Conservation (phyloP, 345 rosid species). For the Eucalyptus marginata region DNA sequence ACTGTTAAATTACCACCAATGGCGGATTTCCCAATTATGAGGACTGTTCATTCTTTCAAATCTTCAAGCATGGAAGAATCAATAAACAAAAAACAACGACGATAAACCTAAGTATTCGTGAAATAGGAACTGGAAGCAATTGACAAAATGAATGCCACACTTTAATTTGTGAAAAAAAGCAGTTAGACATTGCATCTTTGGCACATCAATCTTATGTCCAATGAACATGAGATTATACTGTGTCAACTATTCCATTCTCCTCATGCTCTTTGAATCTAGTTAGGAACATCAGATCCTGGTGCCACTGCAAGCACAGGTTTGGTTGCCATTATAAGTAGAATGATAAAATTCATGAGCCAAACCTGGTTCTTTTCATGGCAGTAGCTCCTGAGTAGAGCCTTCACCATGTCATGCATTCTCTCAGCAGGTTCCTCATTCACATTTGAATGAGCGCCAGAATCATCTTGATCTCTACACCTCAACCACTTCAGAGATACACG, state of each 20-base stretch:
- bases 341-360: background rate
- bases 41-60: background rate
- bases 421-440: slow-evolving; percentile 27
- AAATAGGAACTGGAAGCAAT: background rate
- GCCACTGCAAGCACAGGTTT: background rate
- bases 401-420: slow-evolving; percentile 18
- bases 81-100: background rate
- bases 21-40: background rate
- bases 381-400: slow-evolving; percentile 15
- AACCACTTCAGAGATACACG: slow-evolving; percentile 12
- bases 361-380: slow-evolving; percentile 23
- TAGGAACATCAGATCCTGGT: background rate
- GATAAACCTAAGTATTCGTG: background rate
- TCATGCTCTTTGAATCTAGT: background rate
- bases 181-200: background rate
- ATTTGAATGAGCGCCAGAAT: slow-evolving; percentile 11
- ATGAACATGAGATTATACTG: background rate
- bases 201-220: background rate
- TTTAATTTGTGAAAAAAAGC: background rate
- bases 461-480: slow-evolving; percentile 17
- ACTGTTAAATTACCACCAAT: background rate
- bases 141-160: background rate
- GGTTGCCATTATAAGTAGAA: background rate
- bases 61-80: background rate
- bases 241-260: background rate